Evolutionary conservation across 495 filamentous ascomycete genomes (phyloP).

Genomic region (Choiromyces venosus): DNA sequence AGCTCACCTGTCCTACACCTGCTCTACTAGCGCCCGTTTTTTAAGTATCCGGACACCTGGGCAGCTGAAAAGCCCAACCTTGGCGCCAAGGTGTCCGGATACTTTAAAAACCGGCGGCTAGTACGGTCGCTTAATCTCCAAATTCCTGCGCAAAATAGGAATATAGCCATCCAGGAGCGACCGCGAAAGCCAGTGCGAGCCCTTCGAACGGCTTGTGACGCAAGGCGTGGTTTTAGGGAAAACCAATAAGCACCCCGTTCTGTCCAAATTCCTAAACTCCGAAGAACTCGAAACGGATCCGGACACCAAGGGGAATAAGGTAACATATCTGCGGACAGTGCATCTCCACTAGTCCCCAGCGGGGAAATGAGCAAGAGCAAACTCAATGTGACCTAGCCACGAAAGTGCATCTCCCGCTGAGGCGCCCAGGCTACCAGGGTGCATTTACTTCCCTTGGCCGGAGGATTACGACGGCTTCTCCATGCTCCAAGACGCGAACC

Average conservation of each 20-base stretch:
- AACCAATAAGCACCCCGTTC: constrained; percentile 69
- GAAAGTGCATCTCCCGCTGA: constrained; percentile 60
- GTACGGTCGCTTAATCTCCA: constrained; percentile 87
- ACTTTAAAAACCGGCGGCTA: no score
- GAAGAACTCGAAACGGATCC: constrained; percentile 60
- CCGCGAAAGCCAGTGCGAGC: constrained; percentile 52
- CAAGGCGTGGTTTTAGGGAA: constrained; percentile 92
- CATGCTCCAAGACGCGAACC: not conserved
- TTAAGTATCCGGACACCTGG: no score
- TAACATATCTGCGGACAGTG: constrained; percentile 42
- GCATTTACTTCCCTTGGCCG: constrained; percentile 77
- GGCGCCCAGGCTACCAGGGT: constrained; percentile 80
- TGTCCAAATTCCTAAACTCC: constrained; percentile 69
- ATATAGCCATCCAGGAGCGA: constrained; percentile 50
- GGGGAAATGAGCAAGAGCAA: constrained; percentile 98
- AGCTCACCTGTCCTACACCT: constrained; percentile 88
- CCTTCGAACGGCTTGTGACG: constrained; percentile 71
- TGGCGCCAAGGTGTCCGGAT: no score
- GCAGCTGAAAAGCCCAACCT: no score
- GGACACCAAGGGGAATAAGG: not conserved
- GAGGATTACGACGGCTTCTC: not conserved
- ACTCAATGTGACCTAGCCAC: constrained; percentile 81
- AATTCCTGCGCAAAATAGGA: constrained; percentile 58
- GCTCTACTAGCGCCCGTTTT: no score
- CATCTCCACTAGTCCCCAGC: constrained; percentile 57